Conservation (phyloP, 495 filamentous ascomycete genomes). For the Lepraria neglecta region DNA sequence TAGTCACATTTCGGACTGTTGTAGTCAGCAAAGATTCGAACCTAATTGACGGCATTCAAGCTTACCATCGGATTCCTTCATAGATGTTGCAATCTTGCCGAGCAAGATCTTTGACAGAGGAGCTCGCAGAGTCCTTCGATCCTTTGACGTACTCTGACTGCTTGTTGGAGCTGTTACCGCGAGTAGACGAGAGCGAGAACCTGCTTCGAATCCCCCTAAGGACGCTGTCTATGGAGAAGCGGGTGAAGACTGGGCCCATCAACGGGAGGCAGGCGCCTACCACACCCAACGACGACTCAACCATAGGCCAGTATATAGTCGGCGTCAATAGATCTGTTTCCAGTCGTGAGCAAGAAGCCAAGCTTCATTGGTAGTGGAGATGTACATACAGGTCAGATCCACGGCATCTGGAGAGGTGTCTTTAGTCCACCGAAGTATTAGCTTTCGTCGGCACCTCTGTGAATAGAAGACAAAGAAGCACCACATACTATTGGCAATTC, state of each 20-base stretch:
- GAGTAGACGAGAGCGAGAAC: neutral
- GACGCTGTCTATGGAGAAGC: neutral
- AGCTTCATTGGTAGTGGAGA: neutral
- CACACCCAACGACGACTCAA: neutral
- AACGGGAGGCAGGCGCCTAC: constrained; percentile 13
- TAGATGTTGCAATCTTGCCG: neutral
- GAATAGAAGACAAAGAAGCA: neutral
- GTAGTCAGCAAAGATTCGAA: too few relatives aligned
- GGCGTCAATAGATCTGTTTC: neutral
- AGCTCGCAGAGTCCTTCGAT: neutral
- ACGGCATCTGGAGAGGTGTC: neutral
- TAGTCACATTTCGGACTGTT: too few relatives aligned
- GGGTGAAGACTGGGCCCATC: neutral
- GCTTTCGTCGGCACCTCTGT: neutral
- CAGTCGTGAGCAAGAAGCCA: neutral
- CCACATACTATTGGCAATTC: neutral
- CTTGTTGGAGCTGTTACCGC: neutral
- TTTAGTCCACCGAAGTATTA: neutral
- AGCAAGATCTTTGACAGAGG: neutral
- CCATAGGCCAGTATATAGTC: neutral
- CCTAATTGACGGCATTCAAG: too few relatives aligned
- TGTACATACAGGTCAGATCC: constrained; percentile 3
- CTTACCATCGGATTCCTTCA: too few relatives aligned
- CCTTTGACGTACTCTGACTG: neutral
- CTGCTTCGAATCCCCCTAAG: neutral